Percentiles rank a stretch among this genome's conserved stretches.
These are phyloP conservation scores for Chlamydomonas eustigma DNA, from an alignment of 139 green algal genomes.

Conservation along the genomic window DNA sequence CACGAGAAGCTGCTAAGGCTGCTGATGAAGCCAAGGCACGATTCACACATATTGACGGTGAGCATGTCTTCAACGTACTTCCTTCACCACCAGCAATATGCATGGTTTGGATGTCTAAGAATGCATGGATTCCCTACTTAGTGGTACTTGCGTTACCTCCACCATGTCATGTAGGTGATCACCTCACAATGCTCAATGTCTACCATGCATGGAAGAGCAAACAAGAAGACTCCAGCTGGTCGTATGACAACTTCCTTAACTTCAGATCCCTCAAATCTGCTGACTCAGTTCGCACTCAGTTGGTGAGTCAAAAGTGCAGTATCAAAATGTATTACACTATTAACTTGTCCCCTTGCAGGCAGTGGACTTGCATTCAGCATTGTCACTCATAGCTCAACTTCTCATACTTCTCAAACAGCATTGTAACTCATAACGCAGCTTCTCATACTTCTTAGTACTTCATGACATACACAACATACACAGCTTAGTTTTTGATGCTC, in stretches of 20 bases:
- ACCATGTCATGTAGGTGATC: conserved; percentile 67
- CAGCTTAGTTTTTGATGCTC: too few relatives aligned
- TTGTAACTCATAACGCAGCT: too few relatives aligned
- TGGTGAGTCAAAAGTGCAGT: conserved; percentile 60
- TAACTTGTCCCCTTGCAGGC: too few relatives aligned
- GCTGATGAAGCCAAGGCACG: conserved; percentile 94
- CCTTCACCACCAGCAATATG: too few relatives aligned
- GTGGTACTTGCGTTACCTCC: neutral
- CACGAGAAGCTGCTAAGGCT: conserved; percentile 78
- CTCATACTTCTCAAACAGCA: too few relatives aligned
- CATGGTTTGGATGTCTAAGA: too few relatives aligned
- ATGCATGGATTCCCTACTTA: neutral
- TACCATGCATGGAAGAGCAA: conserved; percentile 98
- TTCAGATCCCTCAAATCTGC: conserved; percentile 83
- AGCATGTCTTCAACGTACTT: too few relatives aligned
- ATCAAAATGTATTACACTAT: too few relatives aligned
- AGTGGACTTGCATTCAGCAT: too few relatives aligned
- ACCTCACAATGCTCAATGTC: conserved; percentile 97
- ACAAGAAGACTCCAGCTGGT: conserved; percentile 79
- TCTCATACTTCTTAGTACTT: too few relatives aligned
- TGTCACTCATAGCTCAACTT: too few relatives aligned
- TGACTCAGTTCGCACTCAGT: conserved; percentile 91
- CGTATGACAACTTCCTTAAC: conserved; percentile 97
- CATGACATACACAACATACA: too few relatives aligned
- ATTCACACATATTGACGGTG: conserved; percentile 93